Evolutionary conservation across 345 rosid species (phyloP).

Genomic region (Gossypium mustelinum): DNA sequence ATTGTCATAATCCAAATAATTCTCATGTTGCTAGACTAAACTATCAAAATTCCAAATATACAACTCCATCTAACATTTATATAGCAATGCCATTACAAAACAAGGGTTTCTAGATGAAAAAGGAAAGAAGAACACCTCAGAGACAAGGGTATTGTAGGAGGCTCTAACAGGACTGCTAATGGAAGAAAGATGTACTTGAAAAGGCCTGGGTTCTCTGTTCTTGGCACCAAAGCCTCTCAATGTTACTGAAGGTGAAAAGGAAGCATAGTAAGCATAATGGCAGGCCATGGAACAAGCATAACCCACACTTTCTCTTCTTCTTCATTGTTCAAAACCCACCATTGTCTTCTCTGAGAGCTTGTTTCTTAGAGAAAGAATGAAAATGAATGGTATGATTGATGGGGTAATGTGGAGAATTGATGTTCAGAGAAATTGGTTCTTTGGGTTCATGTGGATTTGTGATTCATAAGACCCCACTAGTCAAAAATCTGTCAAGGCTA

Average conservation of each 20-base stretch:
- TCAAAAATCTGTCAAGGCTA: slow-evolving; percentile 18
- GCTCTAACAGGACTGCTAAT: slow-evolving; percentile 24
- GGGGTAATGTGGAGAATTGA: slow-evolving; percentile 27
- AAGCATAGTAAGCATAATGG: slow-evolving; percentile 36
- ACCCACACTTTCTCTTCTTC: slow-evolving; percentile 36
- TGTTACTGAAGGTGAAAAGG: slow-evolving; percentile 28
- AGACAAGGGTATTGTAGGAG: slow-evolving; percentile 50
- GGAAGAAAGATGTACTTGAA: slow-evolving; percentile 28
- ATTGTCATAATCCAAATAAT: background rate
- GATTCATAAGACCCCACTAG: slow-evolving; percentile 19
- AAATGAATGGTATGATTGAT: slow-evolving; percentile 7
- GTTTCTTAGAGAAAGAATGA: slow-evolving; percentile 3
- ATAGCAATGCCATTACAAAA: background rate
- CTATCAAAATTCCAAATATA: background rate
- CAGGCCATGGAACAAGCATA: slow-evolving; percentile 75
- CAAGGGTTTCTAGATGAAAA: background rate
- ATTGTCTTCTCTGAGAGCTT: slow-evolving; percentile 25
- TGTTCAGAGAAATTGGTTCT: slow-evolving; percentile 22
- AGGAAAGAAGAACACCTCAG: slow-evolving; percentile 43
- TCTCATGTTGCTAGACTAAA: background rate
- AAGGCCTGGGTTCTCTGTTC: slow-evolving; percentile 13
- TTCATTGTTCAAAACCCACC: slow-evolving; percentile 43
- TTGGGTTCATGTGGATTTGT: slow-evolving; percentile 20
- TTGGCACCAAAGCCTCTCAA: slow-evolving; percentile 19
- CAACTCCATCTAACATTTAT: background rate